A percentile compares a stretch with the other conserved stretches of the same genome.
phyloP scores from a whole-genome alignment of 2,329 filamentous ascomycete genomes.

The Pseudocercospora macadamiae region DNA sequence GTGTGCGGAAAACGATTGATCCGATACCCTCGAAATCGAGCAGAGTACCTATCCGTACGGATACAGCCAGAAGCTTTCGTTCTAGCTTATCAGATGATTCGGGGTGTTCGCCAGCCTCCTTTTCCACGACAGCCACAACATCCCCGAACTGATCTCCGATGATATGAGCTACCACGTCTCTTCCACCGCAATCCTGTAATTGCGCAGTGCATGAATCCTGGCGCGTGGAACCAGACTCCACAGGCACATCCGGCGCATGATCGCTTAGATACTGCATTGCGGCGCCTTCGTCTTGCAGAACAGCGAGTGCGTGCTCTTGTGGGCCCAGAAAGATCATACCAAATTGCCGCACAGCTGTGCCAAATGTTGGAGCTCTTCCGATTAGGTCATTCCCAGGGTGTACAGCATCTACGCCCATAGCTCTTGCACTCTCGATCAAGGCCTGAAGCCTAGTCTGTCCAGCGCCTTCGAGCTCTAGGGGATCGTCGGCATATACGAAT shows the following conservation, averaged over 20 bases:
- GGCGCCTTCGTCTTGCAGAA: neutral
- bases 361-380: neutral
- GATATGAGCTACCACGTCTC: neutral
- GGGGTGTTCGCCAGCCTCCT: no score
- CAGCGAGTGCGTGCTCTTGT: neutral
- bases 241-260: neutral
- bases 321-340: neutral
- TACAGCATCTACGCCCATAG: neutral
- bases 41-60: neutral
- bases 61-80: neutral
- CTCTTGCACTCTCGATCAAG: neutral
- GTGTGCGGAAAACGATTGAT: neutral
- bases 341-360: neutral
- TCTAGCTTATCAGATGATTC: neutral
- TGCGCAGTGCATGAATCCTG: no score
- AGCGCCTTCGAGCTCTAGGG: neutral
- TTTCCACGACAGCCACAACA: neutral
- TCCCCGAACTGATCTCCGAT: neutral
- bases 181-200: no score
- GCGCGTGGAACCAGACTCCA: neutral
- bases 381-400: neutral
- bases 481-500: neutral
- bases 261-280: neutral
- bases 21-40: neutral
- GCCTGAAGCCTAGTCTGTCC: neutral